These are phyloP conservation scores for Podaxis sp. DNA, from an alignment of 768 basidiomycete genomes.

Conservation along the genomic window DNA sequence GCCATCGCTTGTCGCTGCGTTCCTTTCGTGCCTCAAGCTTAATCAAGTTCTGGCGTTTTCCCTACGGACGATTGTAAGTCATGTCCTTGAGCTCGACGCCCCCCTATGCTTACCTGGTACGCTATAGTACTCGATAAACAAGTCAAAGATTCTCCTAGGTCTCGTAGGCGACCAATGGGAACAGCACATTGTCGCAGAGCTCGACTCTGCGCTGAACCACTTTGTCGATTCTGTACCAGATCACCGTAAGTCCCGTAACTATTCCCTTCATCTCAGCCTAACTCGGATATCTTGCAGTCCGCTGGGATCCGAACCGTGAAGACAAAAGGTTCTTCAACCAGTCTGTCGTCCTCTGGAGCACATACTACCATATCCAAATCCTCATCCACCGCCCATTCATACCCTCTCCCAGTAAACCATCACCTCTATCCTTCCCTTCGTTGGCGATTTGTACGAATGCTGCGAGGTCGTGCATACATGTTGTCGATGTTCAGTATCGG, in stretches of 20 bases:
- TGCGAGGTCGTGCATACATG: constrained; percentile 78
- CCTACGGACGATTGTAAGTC: constrained; percentile 60
- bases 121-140: constrained; percentile 81
- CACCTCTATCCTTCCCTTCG: constrained; percentile 57
- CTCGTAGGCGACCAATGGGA: constrained; percentile 67
- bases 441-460: constrained; percentile 79
- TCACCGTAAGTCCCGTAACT: constrained; percentile 39
- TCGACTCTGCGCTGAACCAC: constrained; percentile 70
- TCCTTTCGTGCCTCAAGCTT: constrained; percentile 57
- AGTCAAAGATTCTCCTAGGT: constrained; percentile 63
- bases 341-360: constrained; percentile 53
- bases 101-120: background rate
- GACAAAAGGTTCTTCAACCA: constrained; percentile 52
- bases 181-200: constrained; percentile 63
- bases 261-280: background rate
- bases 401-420: constrained; percentile 51
- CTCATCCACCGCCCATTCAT: constrained; percentile 80
- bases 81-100: background rate
- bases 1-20: constrained; percentile 56
- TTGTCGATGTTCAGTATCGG: constrained; percentile 59
- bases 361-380: constrained; percentile 64
- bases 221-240: constrained; percentile 71
- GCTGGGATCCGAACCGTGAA: constrained; percentile 54
- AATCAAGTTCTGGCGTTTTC: constrained; percentile 64
- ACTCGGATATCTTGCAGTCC: constrained; percentile 30